phyloP scores from a whole-genome alignment of 495 filamentous ascomycete species.

The Aspergillus ostianus region DNA sequence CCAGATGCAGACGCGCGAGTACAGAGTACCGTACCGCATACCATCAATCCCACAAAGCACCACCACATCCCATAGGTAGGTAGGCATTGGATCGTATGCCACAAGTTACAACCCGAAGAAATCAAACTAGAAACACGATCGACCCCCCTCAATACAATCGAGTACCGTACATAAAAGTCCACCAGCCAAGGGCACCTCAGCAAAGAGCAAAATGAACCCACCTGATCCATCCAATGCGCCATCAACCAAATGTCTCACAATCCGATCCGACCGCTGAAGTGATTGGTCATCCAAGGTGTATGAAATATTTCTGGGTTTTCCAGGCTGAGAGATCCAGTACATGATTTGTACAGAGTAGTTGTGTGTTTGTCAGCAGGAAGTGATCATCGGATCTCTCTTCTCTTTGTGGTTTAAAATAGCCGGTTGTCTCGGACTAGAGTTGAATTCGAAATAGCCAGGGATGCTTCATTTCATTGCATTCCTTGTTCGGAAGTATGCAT shows the following conservation, averaged over 20 bases:
- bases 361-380: not conserved
- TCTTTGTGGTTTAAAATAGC: not conserved
- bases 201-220: not conserved
- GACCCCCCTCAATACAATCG: too few relatives aligned
- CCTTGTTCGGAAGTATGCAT: not conserved
- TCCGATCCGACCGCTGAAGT: not conserved
- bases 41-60: not conserved
- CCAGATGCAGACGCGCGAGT: too few relatives aligned
- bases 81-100: too few relatives aligned
- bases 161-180: not conserved
- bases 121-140: too few relatives aligned
- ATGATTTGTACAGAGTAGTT: too few relatives aligned
- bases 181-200: not conserved
- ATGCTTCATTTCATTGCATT: not conserved
- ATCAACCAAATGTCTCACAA: not conserved
- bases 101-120: too few relatives aligned
- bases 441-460: too few relatives aligned
- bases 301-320: too few relatives aligned
- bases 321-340: not conserved
- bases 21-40: too few relatives aligned
- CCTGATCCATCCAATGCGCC: not conserved
- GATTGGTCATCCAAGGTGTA: not conserved
- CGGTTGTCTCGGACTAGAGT: too few relatives aligned
- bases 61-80: not conserved
- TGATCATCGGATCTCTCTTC: not conserved